Evolutionary conservation across 176 grass and related monocot genomes (phyloP).

Genomic region (Echinochloa phyllopogon): DNA sequence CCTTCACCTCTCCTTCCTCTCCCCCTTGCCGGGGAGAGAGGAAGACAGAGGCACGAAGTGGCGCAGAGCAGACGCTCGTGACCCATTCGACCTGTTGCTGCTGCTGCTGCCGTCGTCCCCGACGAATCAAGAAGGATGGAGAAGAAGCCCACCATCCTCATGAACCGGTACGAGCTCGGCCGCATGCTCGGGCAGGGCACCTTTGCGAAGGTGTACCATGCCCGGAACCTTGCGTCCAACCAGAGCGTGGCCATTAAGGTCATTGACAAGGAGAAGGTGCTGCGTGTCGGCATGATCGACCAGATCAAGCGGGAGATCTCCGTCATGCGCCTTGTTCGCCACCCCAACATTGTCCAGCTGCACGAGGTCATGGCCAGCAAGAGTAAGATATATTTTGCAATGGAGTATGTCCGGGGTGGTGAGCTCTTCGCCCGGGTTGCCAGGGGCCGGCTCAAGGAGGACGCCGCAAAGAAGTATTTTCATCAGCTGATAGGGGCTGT

Average conservation of each 20-base stretch:
- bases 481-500: constrained; percentile 78
- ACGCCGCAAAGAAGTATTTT: constrained; percentile 68
- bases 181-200: constrained; percentile 80
- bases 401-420: constrained; percentile 84
- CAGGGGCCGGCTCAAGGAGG: constrained; percentile 73
- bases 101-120: constrained; percentile 19
- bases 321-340: constrained; percentile 74
- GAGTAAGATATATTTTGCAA: constrained; percentile 88
- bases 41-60: constrained; percentile 48
- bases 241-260: constrained; percentile 87
- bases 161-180: constrained; percentile 84
- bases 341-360: constrained; percentile 86
- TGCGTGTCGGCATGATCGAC: constrained; percentile 82
- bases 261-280: constrained; percentile 87
- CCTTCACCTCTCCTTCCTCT: constrained; percentile 72
- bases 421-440: constrained; percentile 78
- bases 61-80: constrained; percentile 48
- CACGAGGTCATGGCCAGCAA: constrained; percentile 97
- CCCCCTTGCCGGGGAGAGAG: constrained; percentile 41
- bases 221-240: constrained; percentile 59
- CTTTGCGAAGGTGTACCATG: constrained; percentile 92
- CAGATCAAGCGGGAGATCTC: constrained; percentile 96
- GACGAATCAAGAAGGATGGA: constrained; percentile 57
- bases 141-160: constrained; percentile 75
- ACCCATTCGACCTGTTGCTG: constrained; percentile 16